phyloP scores from a whole-genome alignment of 345 rosid genomes.

The Gossypium stocksii region DNA sequence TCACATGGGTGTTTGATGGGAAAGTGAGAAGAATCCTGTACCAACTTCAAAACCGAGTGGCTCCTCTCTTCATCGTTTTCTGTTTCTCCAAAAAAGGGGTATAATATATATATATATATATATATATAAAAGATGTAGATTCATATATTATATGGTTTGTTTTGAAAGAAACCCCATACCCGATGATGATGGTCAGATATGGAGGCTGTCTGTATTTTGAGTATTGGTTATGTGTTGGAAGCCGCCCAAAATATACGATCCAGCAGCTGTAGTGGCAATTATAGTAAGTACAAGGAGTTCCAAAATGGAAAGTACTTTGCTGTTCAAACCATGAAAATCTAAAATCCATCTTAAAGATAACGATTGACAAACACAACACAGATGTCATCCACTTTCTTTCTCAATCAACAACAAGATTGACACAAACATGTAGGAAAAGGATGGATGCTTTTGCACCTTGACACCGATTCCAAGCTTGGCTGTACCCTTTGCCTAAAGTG shows the following conservation, averaged over 20 bases:
- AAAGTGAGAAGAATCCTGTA: slow-evolving; percentile 21
- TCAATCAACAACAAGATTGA: slow-evolving; percentile 17
- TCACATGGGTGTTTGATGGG: slow-evolving; percentile 28
- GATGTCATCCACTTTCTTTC: background rate
- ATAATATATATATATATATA: no score
- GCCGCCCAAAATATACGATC: background rate
- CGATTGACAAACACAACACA: slow-evolving; percentile 18
- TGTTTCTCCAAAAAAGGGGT: no score
- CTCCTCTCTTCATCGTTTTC: background rate
- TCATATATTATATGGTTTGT: slow-evolving; percentile 7
- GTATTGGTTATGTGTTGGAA: background rate
- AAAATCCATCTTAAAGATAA: slow-evolving; percentile 21
- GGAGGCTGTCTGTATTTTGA: slow-evolving; percentile 12
- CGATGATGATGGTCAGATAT: background rate
- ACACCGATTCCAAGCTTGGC: slow-evolving; percentile 23
- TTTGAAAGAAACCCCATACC: slow-evolving; percentile 39
- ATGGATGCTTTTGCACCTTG: background rate
- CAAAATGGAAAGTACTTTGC: slow-evolving; percentile 19
- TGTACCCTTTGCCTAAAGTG: background rate
- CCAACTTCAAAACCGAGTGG: slow-evolving; percentile 21
- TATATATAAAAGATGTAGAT: no score
- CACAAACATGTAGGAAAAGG: slow-evolving; percentile 14
- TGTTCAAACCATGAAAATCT: slow-evolving; percentile 19
- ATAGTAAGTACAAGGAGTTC: background rate
- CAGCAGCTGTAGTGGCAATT: slow-evolving; percentile 19